These are phyloP conservation scores for Suillus tomentosus DNA, from an alignment of 768 basidiomycete species.

Conservation along the genomic window DNA sequence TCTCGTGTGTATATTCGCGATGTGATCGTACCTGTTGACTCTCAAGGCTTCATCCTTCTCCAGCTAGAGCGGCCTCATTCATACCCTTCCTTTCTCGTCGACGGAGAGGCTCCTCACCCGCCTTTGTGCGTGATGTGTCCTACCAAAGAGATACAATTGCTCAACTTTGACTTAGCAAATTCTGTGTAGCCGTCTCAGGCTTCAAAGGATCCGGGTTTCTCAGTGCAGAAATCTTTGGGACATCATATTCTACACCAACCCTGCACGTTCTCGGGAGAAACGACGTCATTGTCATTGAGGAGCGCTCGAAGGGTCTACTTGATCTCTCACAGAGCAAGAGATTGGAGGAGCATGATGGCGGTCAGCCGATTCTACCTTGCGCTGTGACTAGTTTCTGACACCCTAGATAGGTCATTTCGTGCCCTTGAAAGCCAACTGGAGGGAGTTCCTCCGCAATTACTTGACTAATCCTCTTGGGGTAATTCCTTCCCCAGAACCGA, in stretches of 20 bases:
- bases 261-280: conserved; percentile 77
- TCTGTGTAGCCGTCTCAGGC: conserved; percentile 76
- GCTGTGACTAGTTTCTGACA: background rate
- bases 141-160: background rate
- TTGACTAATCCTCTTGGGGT: conserved; percentile 52
- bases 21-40: conserved; percentile 5
- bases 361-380: conserved; percentile 42
- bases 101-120: conserved; percentile 70
- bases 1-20: conserved; percentile 47
- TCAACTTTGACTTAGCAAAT: conserved; percentile 46
- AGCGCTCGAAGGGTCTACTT: conserved; percentile 62
- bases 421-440: conserved; percentile 76
- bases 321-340: conserved; percentile 56
- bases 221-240: conserved; percentile 49
- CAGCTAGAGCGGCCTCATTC: conserved; percentile 56
- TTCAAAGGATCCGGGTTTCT: conserved; percentile 56
- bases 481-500: conserved; percentile 45
- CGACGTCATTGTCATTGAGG: conserved; percentile 73
- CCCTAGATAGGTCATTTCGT: conserved; percentile 71
- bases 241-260: conserved; percentile 66
- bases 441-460: conserved; percentile 71
- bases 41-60: conserved; percentile 9
- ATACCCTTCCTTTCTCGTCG: conserved; percentile 60
- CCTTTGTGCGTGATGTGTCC: conserved; percentile 57
- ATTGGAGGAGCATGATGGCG: conserved; percentile 79